Evolutionary conservation across 345 rosid genomes (phyloP).

Genomic region (Boechera divaricarpa): DNA sequence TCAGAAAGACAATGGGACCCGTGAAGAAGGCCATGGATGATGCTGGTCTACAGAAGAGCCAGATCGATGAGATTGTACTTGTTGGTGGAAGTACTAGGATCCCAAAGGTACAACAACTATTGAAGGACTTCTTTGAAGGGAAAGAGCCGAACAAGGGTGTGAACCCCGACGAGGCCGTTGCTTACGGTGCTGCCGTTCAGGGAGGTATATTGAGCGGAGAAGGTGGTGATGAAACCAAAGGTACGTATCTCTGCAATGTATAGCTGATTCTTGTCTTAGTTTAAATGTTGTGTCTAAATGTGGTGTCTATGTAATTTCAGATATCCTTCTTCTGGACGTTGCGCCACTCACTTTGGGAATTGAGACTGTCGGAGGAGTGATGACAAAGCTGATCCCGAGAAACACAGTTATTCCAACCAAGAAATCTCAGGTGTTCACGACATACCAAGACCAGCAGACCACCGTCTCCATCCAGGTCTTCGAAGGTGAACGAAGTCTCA

Average conservation of each 20-base stretch:
- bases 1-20: slow-evolving; percentile 99
- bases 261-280: neutral
- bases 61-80: slow-evolving; percentile 96
- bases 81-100: slow-evolving; percentile 99
- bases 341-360: slow-evolving; percentile 97
- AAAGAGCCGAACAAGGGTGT: slow-evolving; percentile 99
- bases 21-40: slow-evolving; percentile 99
- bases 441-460: slow-evolving; percentile 99
- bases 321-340: slow-evolving; percentile 93
- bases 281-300: neutral
- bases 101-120: slow-evolving; percentile 98
- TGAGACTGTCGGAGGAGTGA: slow-evolving; percentile 97
- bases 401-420: slow-evolving; percentile 98
- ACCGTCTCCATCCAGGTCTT: slow-evolving; percentile 97
- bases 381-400: slow-evolving; percentile 98
- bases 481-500: slow-evolving; percentile 98
- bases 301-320: slow-evolving; percentile 46
- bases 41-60: slow-evolving; percentile 84
- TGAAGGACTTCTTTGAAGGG: slow-evolving; percentile 92
- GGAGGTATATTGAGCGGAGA: slow-evolving; percentile 98
- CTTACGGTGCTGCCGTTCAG: slow-evolving; percentile 98
- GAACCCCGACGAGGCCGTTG: slow-evolving; percentile 99
- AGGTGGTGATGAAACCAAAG: slow-evolving; percentile 99
- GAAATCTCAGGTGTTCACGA: slow-evolving; percentile 97
- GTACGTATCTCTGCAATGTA: slow-evolving; percentile 42